Evolutionary conservation across 2,329 filamentous ascomycete species (phyloP).

Genomic region (Tolypocladium inflatum): DNA sequence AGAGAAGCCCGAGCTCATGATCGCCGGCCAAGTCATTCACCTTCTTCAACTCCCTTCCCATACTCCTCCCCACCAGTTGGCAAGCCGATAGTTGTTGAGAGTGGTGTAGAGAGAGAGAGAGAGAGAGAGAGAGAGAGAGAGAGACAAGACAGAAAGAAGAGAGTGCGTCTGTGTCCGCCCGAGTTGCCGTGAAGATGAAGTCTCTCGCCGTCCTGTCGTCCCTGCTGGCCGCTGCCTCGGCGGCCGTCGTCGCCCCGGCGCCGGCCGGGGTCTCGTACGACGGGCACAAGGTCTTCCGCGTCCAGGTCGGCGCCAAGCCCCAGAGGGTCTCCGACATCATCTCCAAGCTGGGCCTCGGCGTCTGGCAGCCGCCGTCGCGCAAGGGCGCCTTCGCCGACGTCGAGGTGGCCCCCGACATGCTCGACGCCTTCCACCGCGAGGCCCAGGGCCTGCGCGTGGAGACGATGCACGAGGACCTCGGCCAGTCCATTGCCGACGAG

Average conservation of each 20-base stretch:
- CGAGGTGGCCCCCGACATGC: constrained; percentile 25
- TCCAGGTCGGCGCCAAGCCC: constrained; percentile 24
- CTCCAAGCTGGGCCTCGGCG: constrained; percentile 21
- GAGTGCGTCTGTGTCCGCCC: not conserved
- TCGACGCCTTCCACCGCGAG: constrained; percentile 22
- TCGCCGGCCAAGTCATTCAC: not conserved
- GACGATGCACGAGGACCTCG: constrained; percentile 30
- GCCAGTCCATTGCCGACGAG: constrained; percentile 26
- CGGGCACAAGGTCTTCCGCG: constrained; percentile 34
- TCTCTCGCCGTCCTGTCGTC: constrained; percentile 5
- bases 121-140: too few relatives aligned
- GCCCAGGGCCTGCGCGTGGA: constrained; percentile 18
- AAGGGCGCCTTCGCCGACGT: constrained; percentile 28
- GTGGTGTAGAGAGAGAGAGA: not conserved
- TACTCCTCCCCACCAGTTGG: not conserved
- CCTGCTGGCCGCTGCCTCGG: constrained; percentile 8
- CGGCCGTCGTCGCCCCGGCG: constrained; percentile 4
- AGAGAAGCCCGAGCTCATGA: not conserved
- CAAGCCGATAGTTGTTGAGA: not conserved
- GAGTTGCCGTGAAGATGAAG: constrained; percentile 8
- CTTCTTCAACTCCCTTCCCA: not conserved
- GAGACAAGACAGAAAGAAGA: not conserved
- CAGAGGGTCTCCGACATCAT: constrained; percentile 23
- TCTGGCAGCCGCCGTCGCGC: constrained; percentile 24
- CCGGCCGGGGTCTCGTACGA: constrained; percentile 24